Conservation (phyloP, 495 filamentous ascomycete species). For the Trichocladium antarcticum region DNA sequence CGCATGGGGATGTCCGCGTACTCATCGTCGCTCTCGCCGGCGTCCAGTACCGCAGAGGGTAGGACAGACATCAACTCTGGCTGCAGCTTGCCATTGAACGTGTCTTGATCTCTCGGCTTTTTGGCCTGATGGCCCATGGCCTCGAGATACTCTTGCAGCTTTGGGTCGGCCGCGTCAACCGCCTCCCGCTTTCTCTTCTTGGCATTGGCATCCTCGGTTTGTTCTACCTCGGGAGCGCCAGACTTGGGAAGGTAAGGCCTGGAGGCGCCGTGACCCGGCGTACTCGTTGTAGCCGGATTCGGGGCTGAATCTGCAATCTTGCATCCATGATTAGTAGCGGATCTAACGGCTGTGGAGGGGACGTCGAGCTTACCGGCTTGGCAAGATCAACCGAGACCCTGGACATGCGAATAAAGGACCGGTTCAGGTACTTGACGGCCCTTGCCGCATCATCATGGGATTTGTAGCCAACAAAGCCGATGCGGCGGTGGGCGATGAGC, state of each 20-base stretch:
- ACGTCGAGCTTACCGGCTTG: conserved; percentile 50
- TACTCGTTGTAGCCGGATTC: conserved; percentile 9
- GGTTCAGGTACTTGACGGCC: conserved; percentile 91
- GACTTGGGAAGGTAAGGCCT: conserved; percentile 2
- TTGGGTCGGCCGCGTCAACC: conserved; percentile 50
- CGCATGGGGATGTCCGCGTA: conserved; percentile 47
- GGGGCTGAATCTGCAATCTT: conserved; percentile 20
- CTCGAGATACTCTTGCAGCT: conserved; percentile 77
- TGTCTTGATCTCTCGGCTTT: conserved; percentile 19
- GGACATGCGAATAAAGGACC: conserved; percentile 91
- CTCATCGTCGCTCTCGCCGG: conserved; percentile 51
- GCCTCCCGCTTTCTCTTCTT: conserved; percentile 45
- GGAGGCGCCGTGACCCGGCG: conserved; percentile 6
- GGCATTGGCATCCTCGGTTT: conserved; percentile 14
- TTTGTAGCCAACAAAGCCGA: conserved; percentile 94
- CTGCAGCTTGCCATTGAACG: conserved; percentile 6
- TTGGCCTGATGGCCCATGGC: conserved; percentile 49
- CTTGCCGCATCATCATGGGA: conserved; percentile 62
- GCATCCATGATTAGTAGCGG: conserved; percentile 17
- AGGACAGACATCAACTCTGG: conserved; percentile 29
- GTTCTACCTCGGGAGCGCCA: conserved; percentile 7
- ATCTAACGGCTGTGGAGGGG: background rate
- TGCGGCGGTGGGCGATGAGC: conserved; percentile 74
- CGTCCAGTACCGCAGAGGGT: conserved; percentile 36
- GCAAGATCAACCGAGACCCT: conserved; percentile 87